These are phyloP conservation scores for Crithidia sp. DNA, from an alignment of 208 protist species.

Conservation along the genomic window DNA sequence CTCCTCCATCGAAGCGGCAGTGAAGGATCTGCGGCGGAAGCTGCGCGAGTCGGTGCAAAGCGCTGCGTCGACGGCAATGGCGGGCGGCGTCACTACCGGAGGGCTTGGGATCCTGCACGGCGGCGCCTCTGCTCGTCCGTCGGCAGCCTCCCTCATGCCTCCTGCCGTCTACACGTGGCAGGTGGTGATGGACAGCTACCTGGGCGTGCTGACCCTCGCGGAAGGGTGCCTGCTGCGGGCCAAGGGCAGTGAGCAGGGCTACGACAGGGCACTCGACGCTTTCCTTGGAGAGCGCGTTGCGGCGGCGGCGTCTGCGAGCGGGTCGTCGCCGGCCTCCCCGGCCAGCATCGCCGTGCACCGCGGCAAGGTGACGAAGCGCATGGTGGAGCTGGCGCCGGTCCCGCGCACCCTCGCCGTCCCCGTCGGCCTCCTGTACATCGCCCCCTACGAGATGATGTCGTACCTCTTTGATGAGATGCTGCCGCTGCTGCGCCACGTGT, in stretches of 20 bases:
- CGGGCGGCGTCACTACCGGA: not conserved
- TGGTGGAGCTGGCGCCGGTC: constrained; percentile 77
- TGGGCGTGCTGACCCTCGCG: constrained; percentile 69
- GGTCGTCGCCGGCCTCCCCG: not conserved
- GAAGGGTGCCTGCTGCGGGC: constrained; percentile 68
- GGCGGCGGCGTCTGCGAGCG: not conserved
- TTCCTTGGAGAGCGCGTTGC: constrained; percentile 64
- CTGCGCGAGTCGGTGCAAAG: constrained; percentile 29
- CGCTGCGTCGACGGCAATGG: not conserved
- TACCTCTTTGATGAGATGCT: constrained; percentile 90
- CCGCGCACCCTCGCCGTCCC: constrained; percentile 61
- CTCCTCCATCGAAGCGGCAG: constrained; percentile 36
- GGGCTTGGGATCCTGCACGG: constrained; percentile 5
- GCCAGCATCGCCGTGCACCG: constrained; percentile 29
- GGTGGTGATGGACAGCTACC: constrained; percentile 61
- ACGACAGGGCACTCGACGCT: constrained; percentile 77
- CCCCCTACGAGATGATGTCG: constrained; percentile 79
- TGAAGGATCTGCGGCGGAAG: constrained; percentile 36
- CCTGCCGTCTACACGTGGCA: constrained; percentile 39
- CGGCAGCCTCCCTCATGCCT: not conserved
- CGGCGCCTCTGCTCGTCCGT: not conserved
- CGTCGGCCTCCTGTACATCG: constrained; percentile 64
- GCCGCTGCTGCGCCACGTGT: constrained; percentile 61
- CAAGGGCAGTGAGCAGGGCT: constrained; percentile 68
- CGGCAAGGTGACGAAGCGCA: constrained; percentile 78